Conservation (phyloP, 1,284 basidiomycete genomes). For the Ceratobasidium sp. region DNA sequence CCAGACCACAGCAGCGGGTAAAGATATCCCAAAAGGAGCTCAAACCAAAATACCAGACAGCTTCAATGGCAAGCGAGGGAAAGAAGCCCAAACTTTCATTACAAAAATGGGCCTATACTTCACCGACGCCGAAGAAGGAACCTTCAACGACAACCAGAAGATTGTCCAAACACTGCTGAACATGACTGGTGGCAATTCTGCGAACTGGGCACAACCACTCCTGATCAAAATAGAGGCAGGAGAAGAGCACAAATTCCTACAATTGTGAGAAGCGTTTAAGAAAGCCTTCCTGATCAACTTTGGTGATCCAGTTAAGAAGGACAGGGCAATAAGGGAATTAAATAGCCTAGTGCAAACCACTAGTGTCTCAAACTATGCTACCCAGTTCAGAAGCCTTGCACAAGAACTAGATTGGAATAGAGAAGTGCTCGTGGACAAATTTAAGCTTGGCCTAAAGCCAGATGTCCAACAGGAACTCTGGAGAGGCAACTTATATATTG, state of each 20-base stretch:
- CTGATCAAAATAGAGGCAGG: neutral
- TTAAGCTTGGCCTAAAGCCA: neutral
- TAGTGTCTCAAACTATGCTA: neutral
- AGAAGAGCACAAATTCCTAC: neutral
- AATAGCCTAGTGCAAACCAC: neutral
- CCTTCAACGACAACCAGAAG: neutral
- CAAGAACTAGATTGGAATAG: constrained; percentile 22
- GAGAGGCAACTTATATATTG: neutral
- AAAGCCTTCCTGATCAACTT: neutral
- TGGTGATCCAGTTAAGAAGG: neutral
- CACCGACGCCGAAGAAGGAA: neutral
- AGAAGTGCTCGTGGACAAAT: neutral
- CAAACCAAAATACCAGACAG: neutral
- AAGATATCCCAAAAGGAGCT: neutral
- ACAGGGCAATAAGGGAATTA: neutral
- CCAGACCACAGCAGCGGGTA: neutral
- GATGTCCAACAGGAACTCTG: neutral
- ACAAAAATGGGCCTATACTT: constrained; percentile 15
- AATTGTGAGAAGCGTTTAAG: neutral
- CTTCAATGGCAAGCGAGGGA: constrained; percentile 4
- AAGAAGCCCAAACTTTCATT: neutral
- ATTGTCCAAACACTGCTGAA: neutral
- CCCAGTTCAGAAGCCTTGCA: neutral
- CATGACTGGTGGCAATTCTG: neutral
- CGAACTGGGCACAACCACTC: neutral